Evolutionary conservation across 2,329 filamentous ascomycete genomes (phyloP).

Genomic region (Trichoderma arundinaceum): DNA sequence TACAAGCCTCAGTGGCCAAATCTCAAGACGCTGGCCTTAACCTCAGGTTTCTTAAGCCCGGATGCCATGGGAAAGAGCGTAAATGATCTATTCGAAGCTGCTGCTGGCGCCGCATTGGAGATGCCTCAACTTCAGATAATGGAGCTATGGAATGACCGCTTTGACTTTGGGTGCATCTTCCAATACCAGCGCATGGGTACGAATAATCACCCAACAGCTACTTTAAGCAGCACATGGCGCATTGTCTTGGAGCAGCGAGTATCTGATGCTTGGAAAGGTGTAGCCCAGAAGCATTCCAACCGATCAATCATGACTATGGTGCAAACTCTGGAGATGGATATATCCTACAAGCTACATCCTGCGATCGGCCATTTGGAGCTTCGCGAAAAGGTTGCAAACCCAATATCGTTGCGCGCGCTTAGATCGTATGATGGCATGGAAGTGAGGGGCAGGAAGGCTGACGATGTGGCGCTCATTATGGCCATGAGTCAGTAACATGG

Average conservation of each 20-base stretch:
- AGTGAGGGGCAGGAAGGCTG: neutral
- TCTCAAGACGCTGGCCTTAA: neutral
- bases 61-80: neutral
- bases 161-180: too few species aligned
- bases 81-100: neutral
- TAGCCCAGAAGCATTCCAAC: neutral
- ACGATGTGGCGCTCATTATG: too few species aligned
- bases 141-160: too few species aligned
- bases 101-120: neutral
- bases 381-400: neutral
- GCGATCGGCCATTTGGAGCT: neutral
- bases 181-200: too few species aligned
- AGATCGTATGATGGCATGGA: neutral
- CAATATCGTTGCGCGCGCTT: neutral
- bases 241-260: too few species aligned
- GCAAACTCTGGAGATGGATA: neutral
- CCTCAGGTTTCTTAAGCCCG: neutral
- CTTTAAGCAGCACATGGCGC: too few species aligned
- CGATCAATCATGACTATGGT: neutral
- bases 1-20: neutral
- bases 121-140: too few species aligned
- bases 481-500: too few species aligned
- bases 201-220: too few species aligned
- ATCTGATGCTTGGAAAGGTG: neutral
- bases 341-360: neutral